These are phyloP conservation scores for Skeletonema costatum DNA, from an alignment of 108 stramenopile species.

Conservation along the genomic window DNA sequence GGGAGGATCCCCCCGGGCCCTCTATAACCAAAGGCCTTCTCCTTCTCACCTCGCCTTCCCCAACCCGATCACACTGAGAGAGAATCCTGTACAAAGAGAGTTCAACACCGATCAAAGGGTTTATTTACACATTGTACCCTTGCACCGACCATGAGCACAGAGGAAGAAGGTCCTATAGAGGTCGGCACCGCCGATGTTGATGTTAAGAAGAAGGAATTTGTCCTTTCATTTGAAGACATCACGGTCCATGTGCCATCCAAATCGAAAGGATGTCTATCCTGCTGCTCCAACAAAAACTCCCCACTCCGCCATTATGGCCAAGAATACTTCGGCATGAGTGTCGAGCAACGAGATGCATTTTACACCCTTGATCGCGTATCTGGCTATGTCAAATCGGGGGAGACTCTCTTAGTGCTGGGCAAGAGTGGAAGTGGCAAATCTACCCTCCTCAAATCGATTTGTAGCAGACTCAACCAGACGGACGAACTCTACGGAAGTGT, in stretches of 20 bases:
- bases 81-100: no score
- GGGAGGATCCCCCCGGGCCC: no score
- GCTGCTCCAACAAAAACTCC: background rate
- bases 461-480: constrained; percentile 21
- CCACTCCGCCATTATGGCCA: constrained; percentile 22
- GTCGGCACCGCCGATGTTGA: background rate
- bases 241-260: constrained; percentile 31
- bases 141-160: no score
- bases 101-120: no score
- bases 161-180: no score
- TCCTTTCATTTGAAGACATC: constrained; percentile 41
- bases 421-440: constrained; percentile 19
- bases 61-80: no score
- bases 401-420: constrained; percentile 35
- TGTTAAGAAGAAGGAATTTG: background rate
- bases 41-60: no score
- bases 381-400: constrained; percentile 28
- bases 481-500: constrained; percentile 33
- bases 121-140: no score
- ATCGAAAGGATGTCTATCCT: no score
- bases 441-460: constrained; percentile 30
- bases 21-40: no score
- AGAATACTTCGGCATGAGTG: constrained; percentile 34
- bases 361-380: constrained; percentile 35
- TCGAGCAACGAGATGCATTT: constrained; percentile 26